phyloP scores from a whole-genome alignment of 495 filamentous ascomycete genomes.

The Neurospora sp. region DNA sequence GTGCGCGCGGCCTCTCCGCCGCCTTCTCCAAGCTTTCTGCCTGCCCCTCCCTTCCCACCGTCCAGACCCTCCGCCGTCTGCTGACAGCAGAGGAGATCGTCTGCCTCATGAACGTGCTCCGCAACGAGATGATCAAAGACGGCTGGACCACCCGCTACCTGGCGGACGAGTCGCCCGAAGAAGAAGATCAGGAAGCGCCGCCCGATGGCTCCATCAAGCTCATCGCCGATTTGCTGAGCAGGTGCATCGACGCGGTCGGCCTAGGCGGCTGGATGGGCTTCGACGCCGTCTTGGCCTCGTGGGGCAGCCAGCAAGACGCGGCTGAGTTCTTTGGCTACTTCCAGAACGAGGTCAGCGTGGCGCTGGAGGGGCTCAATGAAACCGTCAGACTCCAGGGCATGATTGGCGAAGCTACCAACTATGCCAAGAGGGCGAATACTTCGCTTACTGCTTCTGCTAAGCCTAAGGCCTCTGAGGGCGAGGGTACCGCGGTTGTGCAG shows the following conservation, averaged over 20 bases:
- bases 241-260: slow-evolving; percentile 76
- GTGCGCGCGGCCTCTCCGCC: slow-evolving; percentile 35
- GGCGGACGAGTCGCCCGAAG: slow-evolving; percentile 24
- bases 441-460: not conserved
- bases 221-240: slow-evolving; percentile 58
- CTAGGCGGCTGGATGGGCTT: slow-evolving; percentile 69
- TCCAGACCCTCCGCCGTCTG: slow-evolving; percentile 51
- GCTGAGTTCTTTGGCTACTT: slow-evolving; percentile 59
- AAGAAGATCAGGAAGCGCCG: slow-evolving; percentile 45
- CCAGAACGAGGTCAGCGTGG: slow-evolving; percentile 62
- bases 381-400: slow-evolving; percentile 57
- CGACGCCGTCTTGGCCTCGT: slow-evolving; percentile 36
- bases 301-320: slow-evolving; percentile 30
- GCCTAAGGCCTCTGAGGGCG: not conserved
- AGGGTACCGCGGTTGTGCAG: slow-evolving; percentile 1
- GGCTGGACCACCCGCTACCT: slow-evolving; percentile 63
- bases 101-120: slow-evolving; percentile 62
- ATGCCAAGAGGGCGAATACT: slow-evolving; percentile 39
- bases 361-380: slow-evolving; percentile 67
- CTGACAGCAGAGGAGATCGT: slow-evolving; percentile 59
- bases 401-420: slow-evolving; percentile 60
- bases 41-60: slow-evolving; percentile 46
- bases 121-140: slow-evolving; percentile 50
- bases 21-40: slow-evolving; percentile 55
- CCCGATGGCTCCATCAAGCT: slow-evolving; percentile 45